Percentiles rank a stretch among this genome's conserved stretches.
Evolutionary conservation across 129 eudicot genomes (phyloP).

Genomic region (Logfia minima): DNA sequence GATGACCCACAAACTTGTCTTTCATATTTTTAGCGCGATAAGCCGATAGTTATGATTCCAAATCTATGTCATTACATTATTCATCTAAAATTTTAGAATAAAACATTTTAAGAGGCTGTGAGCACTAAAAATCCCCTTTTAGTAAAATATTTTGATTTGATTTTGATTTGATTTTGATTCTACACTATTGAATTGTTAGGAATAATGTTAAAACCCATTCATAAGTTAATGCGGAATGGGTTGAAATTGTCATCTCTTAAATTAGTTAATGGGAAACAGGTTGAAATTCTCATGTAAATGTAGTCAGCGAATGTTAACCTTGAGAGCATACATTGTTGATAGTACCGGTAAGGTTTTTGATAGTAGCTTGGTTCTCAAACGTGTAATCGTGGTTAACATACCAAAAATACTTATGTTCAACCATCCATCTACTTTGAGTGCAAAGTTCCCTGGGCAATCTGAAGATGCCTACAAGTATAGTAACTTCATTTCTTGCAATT

Average conservation of each 20-base stretch:
- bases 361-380: slow-evolving; percentile 47
- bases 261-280: neutral
- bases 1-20: neutral
- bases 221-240: too few relatives aligned
- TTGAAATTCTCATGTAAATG: neutral
- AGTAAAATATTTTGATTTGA: neutral
- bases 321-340: slow-evolving; percentile 40
- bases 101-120: neutral
- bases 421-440: slow-evolving; percentile 35
- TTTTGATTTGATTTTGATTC: neutral
- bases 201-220: neutral
- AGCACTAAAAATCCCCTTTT: neutral
- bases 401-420: slow-evolving; percentile 45
- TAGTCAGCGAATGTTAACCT: slow-evolving; percentile 24
- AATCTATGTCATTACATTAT: neutral
- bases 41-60: neutral
- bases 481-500: slow-evolving; percentile 2
- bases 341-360: slow-evolving; percentile 40
- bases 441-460: slow-evolving; percentile 28
- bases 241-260: neutral
- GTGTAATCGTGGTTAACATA: slow-evolving; percentile 37
- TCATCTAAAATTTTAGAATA: neutral
- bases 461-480: slow-evolving; percentile 25
- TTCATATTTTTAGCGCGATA: neutral
- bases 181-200: neutral